phyloP scores from a whole-genome alignment of 2,329 filamentous ascomycete species.

The Fusarium agapanthi region DNA sequence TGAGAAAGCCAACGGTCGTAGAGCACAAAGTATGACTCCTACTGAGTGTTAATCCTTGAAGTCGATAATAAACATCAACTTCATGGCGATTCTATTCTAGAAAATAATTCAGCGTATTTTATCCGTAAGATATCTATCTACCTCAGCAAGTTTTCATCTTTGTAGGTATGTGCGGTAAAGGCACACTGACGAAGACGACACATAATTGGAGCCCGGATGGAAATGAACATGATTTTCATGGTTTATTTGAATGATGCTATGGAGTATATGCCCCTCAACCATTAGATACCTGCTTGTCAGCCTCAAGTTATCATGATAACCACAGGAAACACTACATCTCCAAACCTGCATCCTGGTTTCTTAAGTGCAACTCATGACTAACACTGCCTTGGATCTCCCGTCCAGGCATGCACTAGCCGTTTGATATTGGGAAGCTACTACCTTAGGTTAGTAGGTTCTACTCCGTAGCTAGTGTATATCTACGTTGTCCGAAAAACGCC shows the following conservation, averaged over 20 bases:
- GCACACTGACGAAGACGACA: neutral
- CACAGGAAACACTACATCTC: neutral
- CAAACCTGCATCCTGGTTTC: neutral
- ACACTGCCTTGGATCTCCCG: neutral
- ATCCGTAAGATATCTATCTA: neutral
- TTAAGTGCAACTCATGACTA: neutral
- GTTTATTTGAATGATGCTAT: neutral
- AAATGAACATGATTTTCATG: neutral
- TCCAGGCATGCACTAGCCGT: neutral
- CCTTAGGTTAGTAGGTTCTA: neutral
- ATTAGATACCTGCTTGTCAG: neutral
- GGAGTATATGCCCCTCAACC: neutral
- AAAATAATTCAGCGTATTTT: neutral
- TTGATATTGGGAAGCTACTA: neutral
- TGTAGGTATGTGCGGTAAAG: neutral
- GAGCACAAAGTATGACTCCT: neutral
- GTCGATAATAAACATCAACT: neutral
- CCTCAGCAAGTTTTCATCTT: neutral
- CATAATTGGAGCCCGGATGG: neutral
- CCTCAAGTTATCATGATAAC: neutral
- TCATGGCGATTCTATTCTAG: neutral
- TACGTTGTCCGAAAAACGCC: neutral
- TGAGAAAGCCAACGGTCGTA: neutral
- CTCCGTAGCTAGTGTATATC: neutral
- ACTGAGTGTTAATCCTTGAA: neutral